These are phyloP conservation scores for Tillandsia fasciculata DNA, from an alignment of 176 grass and related monocot species.

Conservation along the genomic window DNA sequence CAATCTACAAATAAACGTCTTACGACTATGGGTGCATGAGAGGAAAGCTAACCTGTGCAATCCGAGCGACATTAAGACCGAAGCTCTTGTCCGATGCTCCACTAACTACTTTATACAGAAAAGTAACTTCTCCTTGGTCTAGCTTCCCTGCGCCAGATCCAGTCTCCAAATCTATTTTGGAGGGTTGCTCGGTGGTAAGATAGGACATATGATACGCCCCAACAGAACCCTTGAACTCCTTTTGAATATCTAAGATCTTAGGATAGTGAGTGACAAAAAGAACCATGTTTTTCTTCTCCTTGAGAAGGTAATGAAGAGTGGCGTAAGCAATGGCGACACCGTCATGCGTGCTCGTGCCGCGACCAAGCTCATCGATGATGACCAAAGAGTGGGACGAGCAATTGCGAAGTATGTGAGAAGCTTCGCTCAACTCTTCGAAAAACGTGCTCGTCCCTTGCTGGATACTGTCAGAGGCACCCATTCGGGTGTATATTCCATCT, in stretches of 20 bases:
- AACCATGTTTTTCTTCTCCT: constrained; percentile 52
- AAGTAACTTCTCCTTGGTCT: constrained; percentile 63
- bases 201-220: constrained; percentile 82
- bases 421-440: constrained; percentile 78
- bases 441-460: constrained; percentile 89
- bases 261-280: constrained; percentile 98
- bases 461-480: constrained; percentile 92
- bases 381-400: constrained; percentile 74
- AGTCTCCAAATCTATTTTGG: constrained; percentile 27
- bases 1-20: background rate
- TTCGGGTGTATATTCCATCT: constrained; percentile 83
- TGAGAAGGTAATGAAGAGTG: constrained; percentile 61
- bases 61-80: constrained; percentile 80
- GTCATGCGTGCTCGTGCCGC: constrained; percentile 84
- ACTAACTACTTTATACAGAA: constrained; percentile 83
- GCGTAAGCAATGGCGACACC: constrained; percentile 92
- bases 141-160: constrained; percentile 14
- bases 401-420: constrained; percentile 66
- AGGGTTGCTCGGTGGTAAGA: constrained; percentile 37
- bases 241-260: constrained; percentile 80
- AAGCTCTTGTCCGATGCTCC: constrained; percentile 95
- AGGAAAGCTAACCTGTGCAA: constrained; percentile 68
- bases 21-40: background rate
- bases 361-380: constrained; percentile 96
- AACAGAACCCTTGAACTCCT: constrained; percentile 68